A percentile compares a stretch with the other conserved stretches of the same genome.
These are phyloP conservation scores for Hippophae gyantsensis DNA, from an alignment of 306 rosid genomes.

Conservation along the genomic window DNA sequence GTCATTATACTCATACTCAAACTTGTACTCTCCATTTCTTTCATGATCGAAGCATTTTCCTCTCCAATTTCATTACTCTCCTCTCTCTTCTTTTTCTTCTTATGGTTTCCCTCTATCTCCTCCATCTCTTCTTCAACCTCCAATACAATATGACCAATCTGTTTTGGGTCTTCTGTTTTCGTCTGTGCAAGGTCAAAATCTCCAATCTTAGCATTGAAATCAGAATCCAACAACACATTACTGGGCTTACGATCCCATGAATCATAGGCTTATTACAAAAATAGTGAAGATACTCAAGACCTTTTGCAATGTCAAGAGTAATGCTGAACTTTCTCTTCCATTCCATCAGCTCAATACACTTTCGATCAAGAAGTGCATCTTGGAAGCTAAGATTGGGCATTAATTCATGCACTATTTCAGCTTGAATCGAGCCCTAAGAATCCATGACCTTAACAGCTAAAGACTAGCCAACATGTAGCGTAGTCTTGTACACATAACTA, in stretches of 20 bases:
- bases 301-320: not conserved
- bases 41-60: constrained; percentile 55
- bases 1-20: constrained; percentile 38
- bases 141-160: no score
- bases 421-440: constrained; percentile 83
- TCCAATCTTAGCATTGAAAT: no score
- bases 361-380: constrained; percentile 64
- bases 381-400: constrained; percentile 90
- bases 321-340: constrained; percentile 70
- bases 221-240: no score
- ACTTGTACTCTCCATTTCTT: constrained; percentile 51
- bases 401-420: constrained; percentile 69
- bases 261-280: no score
- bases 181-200: no score
- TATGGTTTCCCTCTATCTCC: no score
- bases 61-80: constrained; percentile 5
- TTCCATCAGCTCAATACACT: constrained; percentile 60
- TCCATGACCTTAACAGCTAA: constrained; percentile 26
- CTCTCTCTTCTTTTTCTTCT: no score
- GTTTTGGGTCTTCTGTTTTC: no score
- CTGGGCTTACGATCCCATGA: no score
- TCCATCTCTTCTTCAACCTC: no score
- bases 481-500: constrained; percentile 80
- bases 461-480: constrained; percentile 17
- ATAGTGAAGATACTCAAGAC: no score